phyloP scores from a whole-genome alignment of 768 basidiomycete species.

The Psilocybe cyanescens region DNA sequence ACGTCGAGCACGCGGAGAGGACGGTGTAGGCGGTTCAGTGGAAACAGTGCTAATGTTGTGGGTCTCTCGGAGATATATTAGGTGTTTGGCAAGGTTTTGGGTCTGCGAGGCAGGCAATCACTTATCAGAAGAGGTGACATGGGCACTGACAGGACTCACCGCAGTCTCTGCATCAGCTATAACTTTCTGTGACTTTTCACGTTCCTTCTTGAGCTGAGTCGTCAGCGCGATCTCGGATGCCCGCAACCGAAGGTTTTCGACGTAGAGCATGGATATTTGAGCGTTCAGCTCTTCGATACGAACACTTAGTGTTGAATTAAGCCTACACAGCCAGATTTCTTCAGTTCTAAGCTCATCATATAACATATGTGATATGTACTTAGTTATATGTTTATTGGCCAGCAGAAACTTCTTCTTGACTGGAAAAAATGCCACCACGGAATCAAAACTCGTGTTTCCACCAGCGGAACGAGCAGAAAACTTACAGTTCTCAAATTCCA shows the following conservation, averaged over 20 bases:
- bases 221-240: constrained; percentile 79
- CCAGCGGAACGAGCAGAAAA: constrained; percentile 22
- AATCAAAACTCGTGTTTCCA: constrained; percentile 30
- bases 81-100: constrained; percentile 64
- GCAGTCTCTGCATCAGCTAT: constrained; percentile 76
- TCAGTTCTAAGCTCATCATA: constrained; percentile 36
- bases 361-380: constrained; percentile 64
- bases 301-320: constrained; percentile 84
- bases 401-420: constrained; percentile 94
- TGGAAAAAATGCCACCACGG: constrained; percentile 37
- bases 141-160: constrained; percentile 40
- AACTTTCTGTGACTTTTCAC: constrained; percentile 74
- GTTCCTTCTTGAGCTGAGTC: constrained; percentile 79
- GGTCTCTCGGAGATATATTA: constrained; percentile 66
- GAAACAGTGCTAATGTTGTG: constrained; percentile 44
- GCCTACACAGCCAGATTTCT: constrained; percentile 41
- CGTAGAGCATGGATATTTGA: constrained; percentile 80
- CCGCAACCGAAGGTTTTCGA: constrained; percentile 82
- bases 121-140: constrained; percentile 13
- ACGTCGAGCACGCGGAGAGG: constrained; percentile 54
- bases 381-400: constrained; percentile 91
- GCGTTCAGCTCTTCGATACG: constrained; percentile 85
- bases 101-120: constrained; percentile 39
- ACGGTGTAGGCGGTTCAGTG: constrained; percentile 44
- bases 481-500: constrained; percentile 87